Evolutionary conservation across 495 filamentous ascomycete species (phyloP), one percentile per base, ranked within the genome.

Genomic region (Xylaria bambusicola): DNA sequence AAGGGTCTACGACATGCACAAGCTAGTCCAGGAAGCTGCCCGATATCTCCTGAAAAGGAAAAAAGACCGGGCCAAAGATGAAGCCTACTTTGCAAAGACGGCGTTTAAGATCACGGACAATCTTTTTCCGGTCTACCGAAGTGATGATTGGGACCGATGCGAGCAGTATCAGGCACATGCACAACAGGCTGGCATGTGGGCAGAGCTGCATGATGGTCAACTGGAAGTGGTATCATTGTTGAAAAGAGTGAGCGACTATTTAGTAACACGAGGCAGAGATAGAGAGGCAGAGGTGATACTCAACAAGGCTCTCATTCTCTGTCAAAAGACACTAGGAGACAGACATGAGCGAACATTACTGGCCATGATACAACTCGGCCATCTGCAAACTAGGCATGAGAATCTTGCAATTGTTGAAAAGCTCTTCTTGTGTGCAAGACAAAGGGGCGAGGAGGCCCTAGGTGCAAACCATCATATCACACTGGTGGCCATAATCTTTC

Each of bases 21-120:
- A 64, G 45, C 61, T 69, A 18, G 63, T 66, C 12, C 66, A 69
- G 8, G 66, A 69, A 45, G 66, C 64, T 36, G 60, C 49, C 13
- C 57, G 50, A 56, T 69, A 66, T 18, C 49, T 51, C 24, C 53
- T 69, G 6, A 41, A 18, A 23, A 23, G 23, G 24, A 20, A 23
- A 13, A 41, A 52, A 50, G 26, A 31, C 13, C 2, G 23, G 7
- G 48, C 33, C 42, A 31, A 62, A 46, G 62, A 50, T 33, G 38
- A 62, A 26, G 41, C 29, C 8, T 50, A 53, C 42, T 69, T 66
- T 48, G 63, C 54, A 21, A 56, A 27, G 12, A 29, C 41, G n/a
- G 66, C 66, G 21, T n/a, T 66, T 29, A 23, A 17, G 23, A 36
- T 56, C 41, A 58, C 58, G 24, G 27, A 47, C 9, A 12, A 12